Evolutionary conservation across 2,329 filamentous ascomycete species (phyloP).

Genomic region (Xenoacremonium recifei): DNA sequence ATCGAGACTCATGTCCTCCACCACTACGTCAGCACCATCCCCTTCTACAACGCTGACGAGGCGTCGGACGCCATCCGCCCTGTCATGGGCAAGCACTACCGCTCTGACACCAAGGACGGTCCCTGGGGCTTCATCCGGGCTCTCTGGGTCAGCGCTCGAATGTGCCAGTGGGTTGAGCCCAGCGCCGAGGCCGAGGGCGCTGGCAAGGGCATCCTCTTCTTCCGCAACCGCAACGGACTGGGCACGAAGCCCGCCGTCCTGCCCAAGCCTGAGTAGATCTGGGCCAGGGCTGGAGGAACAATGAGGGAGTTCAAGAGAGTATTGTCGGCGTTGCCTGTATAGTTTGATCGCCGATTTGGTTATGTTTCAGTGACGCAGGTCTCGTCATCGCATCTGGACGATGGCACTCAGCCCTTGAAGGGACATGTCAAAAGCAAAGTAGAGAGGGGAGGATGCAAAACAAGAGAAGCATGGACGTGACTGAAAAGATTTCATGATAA

Average conservation of each 20-base stretch:
- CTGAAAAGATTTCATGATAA: too few species aligned
- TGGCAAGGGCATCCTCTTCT: conserved; percentile 85
- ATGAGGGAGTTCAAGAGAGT: conserved; percentile 6
- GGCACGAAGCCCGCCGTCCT: conserved; percentile 51
- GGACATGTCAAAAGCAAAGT: too few species aligned
- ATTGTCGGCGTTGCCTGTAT: conserved; percentile 8
- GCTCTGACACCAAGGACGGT: conserved; percentile 74
- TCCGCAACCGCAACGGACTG: conserved; percentile 88
- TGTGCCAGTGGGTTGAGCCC: conserved; percentile 98
- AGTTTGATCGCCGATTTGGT: conserved; percentile 5
- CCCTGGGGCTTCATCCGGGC: conserved; percentile 79
- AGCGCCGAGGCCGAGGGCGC: conserved; percentile 77
- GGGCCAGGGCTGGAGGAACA: neutral
- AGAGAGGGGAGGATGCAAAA: too few species aligned
- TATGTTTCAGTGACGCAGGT: conserved; percentile 4
- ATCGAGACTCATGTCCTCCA: conserved; percentile 97
- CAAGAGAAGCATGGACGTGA: too few species aligned
- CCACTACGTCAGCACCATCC: conserved; percentile 94
- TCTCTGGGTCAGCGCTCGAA: conserved; percentile 76
- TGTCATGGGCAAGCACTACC: conserved; percentile 95
- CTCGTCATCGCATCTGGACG: conserved; percentile 1
- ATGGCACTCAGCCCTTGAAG: too few species aligned
- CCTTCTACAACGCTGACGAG: conserved; percentile 95
- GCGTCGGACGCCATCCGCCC: conserved; percentile 90
- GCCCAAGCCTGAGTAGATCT: conserved; percentile 10